Conservation (phyloP, 2,329 filamentous ascomycete genomes). For the Trichocomaceae sp. region DNA sequence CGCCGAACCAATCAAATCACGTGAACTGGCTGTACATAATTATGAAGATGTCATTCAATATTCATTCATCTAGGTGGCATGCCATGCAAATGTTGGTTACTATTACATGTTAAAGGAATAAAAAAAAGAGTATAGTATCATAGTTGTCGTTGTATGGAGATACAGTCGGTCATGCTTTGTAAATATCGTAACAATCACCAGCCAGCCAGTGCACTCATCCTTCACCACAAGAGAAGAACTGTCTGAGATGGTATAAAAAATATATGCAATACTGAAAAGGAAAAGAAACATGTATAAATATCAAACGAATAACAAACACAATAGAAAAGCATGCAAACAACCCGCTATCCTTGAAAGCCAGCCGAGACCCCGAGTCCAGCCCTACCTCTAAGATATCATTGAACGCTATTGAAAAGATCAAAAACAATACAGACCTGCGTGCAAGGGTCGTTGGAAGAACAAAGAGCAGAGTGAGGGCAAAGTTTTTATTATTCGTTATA, state of each 20-base stretch:
- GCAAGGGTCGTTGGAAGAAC: not conserved
- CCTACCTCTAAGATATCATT: slow-evolving; percentile 11
- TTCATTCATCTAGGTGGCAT: no score
- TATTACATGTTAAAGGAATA: no score
- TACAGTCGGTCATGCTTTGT: not conserved
- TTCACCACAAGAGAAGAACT: not conserved
- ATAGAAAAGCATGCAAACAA: not conserved
- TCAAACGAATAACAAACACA: slow-evolving; percentile 6
- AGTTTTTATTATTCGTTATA: slow-evolving; percentile 52
- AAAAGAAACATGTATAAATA: not conserved
- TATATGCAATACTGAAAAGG: slow-evolving; percentile 5
- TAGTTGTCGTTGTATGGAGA: slow-evolving; percentile 4
- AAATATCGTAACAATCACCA: slow-evolving; percentile 1
- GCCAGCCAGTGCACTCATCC: not conserved
- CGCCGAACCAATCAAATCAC: not conserved
- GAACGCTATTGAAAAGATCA: slow-evolving; percentile 9
- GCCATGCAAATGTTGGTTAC: no score
- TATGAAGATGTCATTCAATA: not conserved
- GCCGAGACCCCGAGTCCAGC: slow-evolving; percentile 5
- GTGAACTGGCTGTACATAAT: not conserved
- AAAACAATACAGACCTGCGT: not conserved
- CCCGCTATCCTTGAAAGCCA: slow-evolving; percentile 5
- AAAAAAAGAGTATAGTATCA: not conserved
- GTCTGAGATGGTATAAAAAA: slow-evolving; percentile 1
- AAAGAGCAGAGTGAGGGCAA: not conserved